Evolutionary conservation across 1,284 basidiomycete species (phyloP).

Genomic region (Trichosporon asahii): DNA sequence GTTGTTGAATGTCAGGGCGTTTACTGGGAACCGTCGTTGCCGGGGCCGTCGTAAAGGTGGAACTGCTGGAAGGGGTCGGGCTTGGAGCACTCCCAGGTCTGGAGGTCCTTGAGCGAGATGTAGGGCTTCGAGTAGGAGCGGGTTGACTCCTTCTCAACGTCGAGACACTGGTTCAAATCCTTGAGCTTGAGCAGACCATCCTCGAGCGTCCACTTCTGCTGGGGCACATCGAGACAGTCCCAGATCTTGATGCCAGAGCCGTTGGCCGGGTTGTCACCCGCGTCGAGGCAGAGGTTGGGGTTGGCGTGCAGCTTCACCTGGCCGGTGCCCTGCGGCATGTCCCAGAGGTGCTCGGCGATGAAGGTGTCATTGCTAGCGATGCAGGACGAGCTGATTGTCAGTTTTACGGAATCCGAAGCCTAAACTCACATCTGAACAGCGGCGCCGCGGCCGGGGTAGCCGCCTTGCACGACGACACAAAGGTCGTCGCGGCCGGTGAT

Average conservation of each 20-base stretch:
- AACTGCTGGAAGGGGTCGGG: conserved; percentile 20
- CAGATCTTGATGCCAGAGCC: conserved; percentile 34
- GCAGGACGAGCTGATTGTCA: conserved; percentile 13
- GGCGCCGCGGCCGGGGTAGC: conserved; percentile 6
- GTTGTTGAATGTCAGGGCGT: not conserved
- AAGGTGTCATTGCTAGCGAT: conserved; percentile 5
- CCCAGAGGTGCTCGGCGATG: conserved; percentile 12
- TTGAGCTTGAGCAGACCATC: conserved; percentile 7
- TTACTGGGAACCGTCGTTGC: not conserved
- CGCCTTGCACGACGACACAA: conserved; percentile 19
- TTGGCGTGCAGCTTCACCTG: not conserved
- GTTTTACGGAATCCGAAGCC: not conserved
- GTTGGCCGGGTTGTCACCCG: conserved; percentile 22
- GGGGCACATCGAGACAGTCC: conserved; percentile 20
- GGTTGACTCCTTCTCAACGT: conserved; percentile 17
- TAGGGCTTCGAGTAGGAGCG: conserved; percentile 4
- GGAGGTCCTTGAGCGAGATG: conserved; percentile 5
- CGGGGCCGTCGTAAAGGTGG: not conserved
- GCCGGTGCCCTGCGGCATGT: conserved; percentile 9
- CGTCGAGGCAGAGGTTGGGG: conserved; percentile 29
- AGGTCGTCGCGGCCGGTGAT: not conserved
- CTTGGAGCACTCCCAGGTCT: conserved; percentile 21
- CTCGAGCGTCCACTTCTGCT: conserved; percentile 22
- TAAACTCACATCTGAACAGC: conserved; percentile 14
- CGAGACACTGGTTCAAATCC: conserved; percentile 19